A percentile compares a stretch with the other conserved stretches of the same genome.
Conservation (phyloP, 1,139 yeast genomes). For the Chernovozyma sophiae-reginae region DNA sequence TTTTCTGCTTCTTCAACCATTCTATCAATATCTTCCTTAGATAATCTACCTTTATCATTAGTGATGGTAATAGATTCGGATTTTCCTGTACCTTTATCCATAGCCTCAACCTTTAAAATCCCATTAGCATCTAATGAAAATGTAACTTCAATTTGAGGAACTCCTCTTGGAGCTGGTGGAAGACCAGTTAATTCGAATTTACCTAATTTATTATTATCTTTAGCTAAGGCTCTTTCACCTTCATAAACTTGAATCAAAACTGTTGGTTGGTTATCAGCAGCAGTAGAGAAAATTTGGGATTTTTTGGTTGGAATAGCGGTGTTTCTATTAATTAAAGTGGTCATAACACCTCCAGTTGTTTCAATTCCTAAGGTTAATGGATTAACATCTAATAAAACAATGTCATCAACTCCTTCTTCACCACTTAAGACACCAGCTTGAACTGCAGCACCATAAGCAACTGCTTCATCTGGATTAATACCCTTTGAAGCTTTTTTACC, state of each 20-base stretch:
- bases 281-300: conserved; percentile 45
- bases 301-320: conserved; percentile 48
- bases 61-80: conserved; percentile 91
- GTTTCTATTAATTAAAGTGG: conserved; percentile 45
- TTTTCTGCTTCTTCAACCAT: conserved; percentile 95
- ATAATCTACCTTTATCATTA: conserved; percentile 94
- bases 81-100: conserved; percentile 55
- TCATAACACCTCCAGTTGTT: conserved; percentile 49
- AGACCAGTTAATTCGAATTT: conserved; percentile 46
- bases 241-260: conserved; percentile 45
- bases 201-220: conserved; percentile 44
- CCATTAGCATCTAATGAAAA: conserved; percentile 48
- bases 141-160: conserved; percentile 47
- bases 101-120: conserved; percentile 44
- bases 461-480: conserved; percentile 84
- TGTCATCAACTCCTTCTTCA: conserved; percentile 49
- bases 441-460: conserved; percentile 54
- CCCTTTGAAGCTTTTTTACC: conserved; percentile 95
- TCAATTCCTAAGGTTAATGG: conserved; percentile 49
- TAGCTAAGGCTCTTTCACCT: conserved; percentile 47
- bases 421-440: conserved; percentile 96
- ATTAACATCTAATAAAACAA: conserved; percentile 46
- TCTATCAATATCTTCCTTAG: conserved; percentile 88
- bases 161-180: conserved; percentile 50
- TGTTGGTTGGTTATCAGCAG: conserved; percentile 47